Evolutionary conservation across 169 alveolate species (phyloP).

Genomic region (Plasmodium gonderi): DNA sequence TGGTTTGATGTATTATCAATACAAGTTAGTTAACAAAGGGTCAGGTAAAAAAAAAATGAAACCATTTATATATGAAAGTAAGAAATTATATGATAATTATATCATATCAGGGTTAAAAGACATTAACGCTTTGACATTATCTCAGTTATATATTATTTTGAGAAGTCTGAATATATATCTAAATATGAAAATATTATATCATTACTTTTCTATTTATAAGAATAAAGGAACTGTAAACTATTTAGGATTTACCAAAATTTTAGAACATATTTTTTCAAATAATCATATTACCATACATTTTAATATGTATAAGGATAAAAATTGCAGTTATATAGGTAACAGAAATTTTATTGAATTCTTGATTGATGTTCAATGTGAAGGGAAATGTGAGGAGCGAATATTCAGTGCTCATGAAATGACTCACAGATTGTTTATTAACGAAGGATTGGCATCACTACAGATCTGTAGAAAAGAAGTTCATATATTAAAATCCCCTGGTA

Average conservation of each 20-base stretch:
- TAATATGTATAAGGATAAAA: constrained; percentile 54
- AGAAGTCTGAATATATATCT: constrained; percentile 73
- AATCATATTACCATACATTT: constrained; percentile 46
- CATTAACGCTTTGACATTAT: constrained; percentile 61
- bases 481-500: not conserved
- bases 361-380: constrained; percentile 72
- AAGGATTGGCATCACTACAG: not conserved
- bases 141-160: constrained; percentile 66
- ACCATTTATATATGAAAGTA: constrained; percentile 56
- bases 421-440: not conserved
- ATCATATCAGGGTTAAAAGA: constrained; percentile 73
- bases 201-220: constrained; percentile 74
- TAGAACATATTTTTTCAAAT: constrained; percentile 74
- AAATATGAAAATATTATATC: constrained; percentile 72
- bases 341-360: constrained; percentile 57
- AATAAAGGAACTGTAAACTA: constrained; percentile 70
- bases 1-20: constrained; percentile 73
- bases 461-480: not conserved
- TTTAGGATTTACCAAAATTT: constrained; percentile 70
- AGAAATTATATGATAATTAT: constrained; percentile 68
- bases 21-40: constrained; percentile 68
- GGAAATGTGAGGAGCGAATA: constrained; percentile 57
- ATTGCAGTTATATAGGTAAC: constrained; percentile 39
- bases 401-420: not conserved
- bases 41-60: constrained; percentile 28